Base-by-base conservation (phyloP, 2,329 filamentous ascomycete genomes). In the Colletotrichum magnum region DNA sequence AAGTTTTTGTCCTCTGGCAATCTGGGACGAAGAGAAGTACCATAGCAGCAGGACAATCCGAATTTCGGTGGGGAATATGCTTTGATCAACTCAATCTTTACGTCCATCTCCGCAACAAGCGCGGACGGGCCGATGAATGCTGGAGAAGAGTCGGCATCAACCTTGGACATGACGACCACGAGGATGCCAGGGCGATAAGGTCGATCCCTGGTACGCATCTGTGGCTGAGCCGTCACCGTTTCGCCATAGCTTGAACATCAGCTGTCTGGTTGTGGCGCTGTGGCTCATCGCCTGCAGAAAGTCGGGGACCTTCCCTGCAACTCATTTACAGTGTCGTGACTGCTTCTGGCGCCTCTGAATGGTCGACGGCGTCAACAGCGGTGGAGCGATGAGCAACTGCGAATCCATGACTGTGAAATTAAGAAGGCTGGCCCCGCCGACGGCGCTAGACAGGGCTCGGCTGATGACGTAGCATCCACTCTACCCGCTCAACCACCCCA, bases 381-480 rank as follows among this genome's bases (percentile, higher is more conserved):
- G 51, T 57, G 63, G 57, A 41, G 36, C 26, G 24, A 69, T 57
- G 43, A 66, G 50, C 51, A 16, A 69, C 54, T 56, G 32, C 21
- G 21, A 24, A 24, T 36, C 32, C 10, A 10, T 36, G 9, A 36
- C 39, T 45, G 50, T 24, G 58, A 64, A 64, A 61, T 28, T 67
- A 52, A 69, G 56, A 61, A 60, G 26, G 57, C 18, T 32, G 43
- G 24, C 36, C 51, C 41, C 16, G 26, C 18, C 21, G 4, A 12
- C 28, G 13, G 47, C 68, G 53, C 58, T 63, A 68, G 58, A 41
- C 39, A 53, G 66, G 58, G 52, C 47, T 59, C 15, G 47, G 53
- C 58, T 68, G 58, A 70, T 70, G 68, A 70, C 68, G 68, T 70
- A 70, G 68, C 52, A 68, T 43, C 52, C 56, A 66, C 61, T 58